Percentiles rank a stretch among this genome's conserved stretches.
phyloP scores from a whole-genome alignment of 345 rosid genomes.

The Populus pruinosa region DNA sequence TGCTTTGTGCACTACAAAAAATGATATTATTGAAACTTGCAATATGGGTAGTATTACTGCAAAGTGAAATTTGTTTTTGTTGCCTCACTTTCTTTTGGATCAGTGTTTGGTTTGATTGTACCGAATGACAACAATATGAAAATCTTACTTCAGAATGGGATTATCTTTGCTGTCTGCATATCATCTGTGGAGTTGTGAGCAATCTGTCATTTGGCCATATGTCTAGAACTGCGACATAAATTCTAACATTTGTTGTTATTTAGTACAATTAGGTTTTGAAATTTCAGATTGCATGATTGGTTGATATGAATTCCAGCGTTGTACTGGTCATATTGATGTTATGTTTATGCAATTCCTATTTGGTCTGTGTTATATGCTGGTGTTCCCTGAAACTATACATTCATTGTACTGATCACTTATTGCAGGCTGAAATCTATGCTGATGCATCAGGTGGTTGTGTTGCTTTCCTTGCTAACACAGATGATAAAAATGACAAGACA shows the following conservation, averaged over 20 bases:
- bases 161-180: neutral
- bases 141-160: neutral
- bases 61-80: neutral
- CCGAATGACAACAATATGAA: neutral
- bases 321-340: neutral
- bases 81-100: neutral
- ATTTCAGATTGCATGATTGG: neutral
- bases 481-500: constrained; percentile 57
- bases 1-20: neutral
- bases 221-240: neutral
- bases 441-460: constrained; percentile 65
- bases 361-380: neutral
- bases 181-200: neutral
- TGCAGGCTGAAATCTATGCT: constrained; percentile 74
- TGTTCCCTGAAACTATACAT: neutral
- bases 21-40: neutral
- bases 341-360: neutral
- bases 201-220: neutral
- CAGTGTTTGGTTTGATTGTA: neutral
- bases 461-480: constrained; percentile 81
- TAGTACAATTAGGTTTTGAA: neutral
- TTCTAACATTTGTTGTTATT: neutral
- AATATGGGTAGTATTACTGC: neutral
- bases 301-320: neutral
- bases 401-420: constrained; percentile 7